A percentile compares a stretch with the other conserved stretches of the same genome.
Evolutionary conservation across 179 eudicot genomes (phyloP).

Genomic region (Spinacia oleracea): DNA sequence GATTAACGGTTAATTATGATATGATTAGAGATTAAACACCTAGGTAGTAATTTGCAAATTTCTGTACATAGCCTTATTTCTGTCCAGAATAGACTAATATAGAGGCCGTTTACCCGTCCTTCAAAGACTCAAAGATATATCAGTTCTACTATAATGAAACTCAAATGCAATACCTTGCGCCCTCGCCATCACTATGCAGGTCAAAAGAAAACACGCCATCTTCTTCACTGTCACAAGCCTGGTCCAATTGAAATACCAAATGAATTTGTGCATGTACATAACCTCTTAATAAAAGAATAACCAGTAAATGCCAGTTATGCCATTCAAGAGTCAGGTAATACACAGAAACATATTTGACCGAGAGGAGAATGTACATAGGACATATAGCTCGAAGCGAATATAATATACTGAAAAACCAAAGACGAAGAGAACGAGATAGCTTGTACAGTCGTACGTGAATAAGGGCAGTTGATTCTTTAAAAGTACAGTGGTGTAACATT

Average conservation of each 20-base stretch:
- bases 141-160: background rate
- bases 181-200: conserved; percentile 92
- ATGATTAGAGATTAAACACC: too few relatives aligned
- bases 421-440: background rate
- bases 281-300: background rate
- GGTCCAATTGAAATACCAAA: conserved; percentile 24
- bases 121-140: background rate
- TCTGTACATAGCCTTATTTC: background rate
- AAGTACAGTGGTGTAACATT: background rate
- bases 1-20: too few relatives aligned
- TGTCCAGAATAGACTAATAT: background rate
- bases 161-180: conserved; percentile 54
- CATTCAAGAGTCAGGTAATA: too few relatives aligned
- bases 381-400: background rate
- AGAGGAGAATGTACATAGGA: background rate
- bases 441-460: background rate
- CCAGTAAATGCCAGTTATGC: too few relatives aligned
- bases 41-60: too few relatives aligned
- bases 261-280: background rate
- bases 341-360: background rate
- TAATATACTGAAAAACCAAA: background rate
- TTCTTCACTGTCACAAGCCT: conserved; percentile 81
- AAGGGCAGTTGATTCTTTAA: background rate
- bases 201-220: conserved; percentile 84
- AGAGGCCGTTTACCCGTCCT: background rate